Evolutionary conservation across 164 flowering plant species (phyloP).

Genomic region (Annona cherimola): DNA sequence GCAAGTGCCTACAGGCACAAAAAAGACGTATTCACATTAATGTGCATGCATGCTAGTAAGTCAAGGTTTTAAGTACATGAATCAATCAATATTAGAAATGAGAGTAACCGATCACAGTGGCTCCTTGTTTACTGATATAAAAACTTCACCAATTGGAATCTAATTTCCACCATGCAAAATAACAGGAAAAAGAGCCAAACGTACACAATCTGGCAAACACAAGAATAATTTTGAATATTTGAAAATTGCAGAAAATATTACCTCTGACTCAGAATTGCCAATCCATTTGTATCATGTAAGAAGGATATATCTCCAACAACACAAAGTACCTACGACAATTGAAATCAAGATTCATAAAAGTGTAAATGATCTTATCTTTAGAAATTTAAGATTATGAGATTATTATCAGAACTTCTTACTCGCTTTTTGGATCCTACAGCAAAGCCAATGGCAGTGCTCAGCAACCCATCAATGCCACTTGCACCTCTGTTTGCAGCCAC

Average conservation of each 20-base stretch:
- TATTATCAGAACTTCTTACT: slow-evolving; percentile 31
- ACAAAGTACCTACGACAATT: slow-evolving; percentile 58
- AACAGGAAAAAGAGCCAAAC: not conserved
- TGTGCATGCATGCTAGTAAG: no score
- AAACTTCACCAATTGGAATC: not conserved
- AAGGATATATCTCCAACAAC: slow-evolving; percentile 89
- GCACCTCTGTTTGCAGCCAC: slow-evolving; percentile 87
- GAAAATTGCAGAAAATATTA: slow-evolving; percentile 13
- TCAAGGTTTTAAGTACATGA: no score
- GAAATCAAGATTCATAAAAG: not conserved
- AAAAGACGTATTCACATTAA: not conserved
- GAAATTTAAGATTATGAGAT: not conserved
- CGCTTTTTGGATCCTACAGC: slow-evolving; percentile 81
- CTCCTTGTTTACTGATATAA: not conserved
- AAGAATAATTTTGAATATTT: not conserved
- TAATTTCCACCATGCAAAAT: not conserved
- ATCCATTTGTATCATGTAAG: slow-evolving; percentile 95
- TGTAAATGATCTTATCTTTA: not conserved
- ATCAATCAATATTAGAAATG: not conserved
- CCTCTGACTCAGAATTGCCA: slow-evolving; percentile 76
- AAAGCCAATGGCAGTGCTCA: slow-evolving; percentile 89
- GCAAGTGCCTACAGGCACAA: not conserved
- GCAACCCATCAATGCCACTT: slow-evolving; percentile 98
- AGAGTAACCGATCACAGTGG: not conserved
- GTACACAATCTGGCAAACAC: not conserved